Evolutionary conservation across 2,329 filamentous ascomycete species (phyloP).

Genomic region (Xylariaceae sp.): DNA sequence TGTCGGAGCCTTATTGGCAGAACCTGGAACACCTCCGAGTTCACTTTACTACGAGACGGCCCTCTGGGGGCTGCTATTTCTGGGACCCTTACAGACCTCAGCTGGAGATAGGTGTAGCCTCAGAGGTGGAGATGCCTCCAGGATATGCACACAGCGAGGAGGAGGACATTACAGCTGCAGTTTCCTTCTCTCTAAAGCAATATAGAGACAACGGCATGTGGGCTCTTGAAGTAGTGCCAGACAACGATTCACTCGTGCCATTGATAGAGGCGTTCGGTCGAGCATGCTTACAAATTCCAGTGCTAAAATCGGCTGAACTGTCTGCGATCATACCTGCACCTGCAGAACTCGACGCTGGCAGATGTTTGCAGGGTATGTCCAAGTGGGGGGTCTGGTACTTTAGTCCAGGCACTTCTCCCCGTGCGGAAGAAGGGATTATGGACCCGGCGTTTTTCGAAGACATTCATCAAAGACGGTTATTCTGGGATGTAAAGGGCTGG

Average conservation of each 20-base stretch:
- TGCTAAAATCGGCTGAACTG: background rate
- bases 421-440: background rate
- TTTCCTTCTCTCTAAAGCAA: background rate
- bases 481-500: background rate
- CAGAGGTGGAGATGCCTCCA: background rate
- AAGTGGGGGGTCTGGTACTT: background rate
- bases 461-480: background rate
- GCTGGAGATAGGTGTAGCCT: background rate
- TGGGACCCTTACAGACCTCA: too few species aligned
- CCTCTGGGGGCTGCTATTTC: too few species aligned
- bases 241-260: slow-evolving; percentile 1
- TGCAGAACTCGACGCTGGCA: background rate
- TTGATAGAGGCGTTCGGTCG: slow-evolving; percentile 2
- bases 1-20: background rate
- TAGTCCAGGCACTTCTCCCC: background rate
- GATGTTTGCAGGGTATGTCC: background rate
- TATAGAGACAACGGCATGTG: too few species aligned
- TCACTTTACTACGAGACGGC: background rate
- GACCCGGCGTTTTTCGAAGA: background rate
- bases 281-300: background rate
- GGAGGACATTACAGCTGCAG: background rate
- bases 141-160: slow-evolving; percentile 2
- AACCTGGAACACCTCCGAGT: background rate
- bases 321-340: background rate
- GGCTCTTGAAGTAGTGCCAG: background rate